phyloP scores from a whole-genome alignment of 2,329 filamentous ascomycete species.

The Drechslerella stenobrocha region DNA sequence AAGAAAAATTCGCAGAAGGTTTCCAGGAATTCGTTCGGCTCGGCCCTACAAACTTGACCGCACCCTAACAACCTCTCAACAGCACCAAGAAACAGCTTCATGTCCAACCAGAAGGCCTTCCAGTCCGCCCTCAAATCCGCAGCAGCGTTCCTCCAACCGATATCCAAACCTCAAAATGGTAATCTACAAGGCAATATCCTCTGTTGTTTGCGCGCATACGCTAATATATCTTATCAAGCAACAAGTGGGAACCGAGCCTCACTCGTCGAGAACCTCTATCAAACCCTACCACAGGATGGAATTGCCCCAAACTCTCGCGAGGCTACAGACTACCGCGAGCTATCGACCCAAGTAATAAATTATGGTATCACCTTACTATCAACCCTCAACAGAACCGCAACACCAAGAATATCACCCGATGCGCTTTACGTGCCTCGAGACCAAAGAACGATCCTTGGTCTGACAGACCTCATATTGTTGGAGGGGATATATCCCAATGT shows the following conservation, averaged over 20 bases:
- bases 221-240: constrained; percentile 32
- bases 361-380: constrained; percentile 20
- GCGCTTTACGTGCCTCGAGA: constrained; percentile 46
- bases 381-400: constrained; percentile 17
- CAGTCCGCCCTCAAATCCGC: constrained; percentile 28
- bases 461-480: constrained; percentile 51
- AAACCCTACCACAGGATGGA: constrained; percentile 20
- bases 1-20: background rate
- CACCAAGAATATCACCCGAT: constrained; percentile 32
- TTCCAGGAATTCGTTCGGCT: background rate
- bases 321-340: constrained; percentile 5
- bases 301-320: background rate
- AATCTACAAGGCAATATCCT: background rate
- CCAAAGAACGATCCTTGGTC: constrained; percentile 49
- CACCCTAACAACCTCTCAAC: background rate
- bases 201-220: background rate
- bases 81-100: constrained; percentile 9
- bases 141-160: constrained; percentile 34
- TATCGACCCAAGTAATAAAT: constrained; percentile 21
- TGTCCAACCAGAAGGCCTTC: constrained; percentile 40
- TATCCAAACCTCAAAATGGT: constrained; percentile 42
- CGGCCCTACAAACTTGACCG: background rate
- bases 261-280: constrained; percentile 35
- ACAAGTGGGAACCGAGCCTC: constrained; percentile 27
- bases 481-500: constrained; percentile 52